A percentile compares a stretch with the other conserved stretches of the same genome.
phyloP scores from a whole-genome alignment of 495 filamentous ascomycete genomes.

The Cryomyces minteri region DNA sequence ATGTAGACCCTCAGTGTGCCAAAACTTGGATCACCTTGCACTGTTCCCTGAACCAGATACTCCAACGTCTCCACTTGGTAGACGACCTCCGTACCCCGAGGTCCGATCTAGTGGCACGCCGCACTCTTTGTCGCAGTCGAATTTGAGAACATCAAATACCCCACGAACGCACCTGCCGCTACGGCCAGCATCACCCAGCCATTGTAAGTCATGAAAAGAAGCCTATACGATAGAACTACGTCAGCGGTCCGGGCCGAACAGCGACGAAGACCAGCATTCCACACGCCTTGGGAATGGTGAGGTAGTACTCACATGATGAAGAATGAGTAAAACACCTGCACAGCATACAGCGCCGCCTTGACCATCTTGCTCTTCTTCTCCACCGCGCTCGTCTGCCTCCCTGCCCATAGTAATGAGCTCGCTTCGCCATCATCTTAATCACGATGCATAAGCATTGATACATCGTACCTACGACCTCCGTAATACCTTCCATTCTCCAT shows the following conservation, averaged over 20 bases:
- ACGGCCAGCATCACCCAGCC: constrained; percentile 92
- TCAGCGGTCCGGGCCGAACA: neutral
- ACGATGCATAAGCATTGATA: neutral
- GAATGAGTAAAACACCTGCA: constrained; percentile 96
- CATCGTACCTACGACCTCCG: neutral
- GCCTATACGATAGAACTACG: constrained; percentile 31
- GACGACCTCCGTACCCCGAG: neutral
- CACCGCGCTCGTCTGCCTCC: constrained; percentile 28
- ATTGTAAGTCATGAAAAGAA: constrained; percentile 99
- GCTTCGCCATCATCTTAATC: constrained; percentile 20
- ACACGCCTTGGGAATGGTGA: neutral
- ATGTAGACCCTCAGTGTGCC: neutral
- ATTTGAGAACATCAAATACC: constrained; percentile 58
- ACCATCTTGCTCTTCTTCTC: constrained; percentile 45
- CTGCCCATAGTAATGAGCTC: constrained; percentile 58
- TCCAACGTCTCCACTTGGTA: neutral
- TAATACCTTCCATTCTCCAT: neutral
- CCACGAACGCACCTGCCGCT: constrained; percentile 71
- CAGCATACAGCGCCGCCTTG: constrained; percentile 69
- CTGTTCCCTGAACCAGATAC: neutral
- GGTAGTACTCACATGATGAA: constrained; percentile 82
- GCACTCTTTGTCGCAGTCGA: constrained; percentile 60
- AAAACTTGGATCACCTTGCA: neutral
- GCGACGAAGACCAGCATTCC: neutral
- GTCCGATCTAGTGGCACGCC: constrained; percentile 55